Evolutionary conservation across 495 filamentous ascomycete genomes (phyloP), one percentile per base, ranked within the genome.

Genomic region (Penicillium pulvis): DNA sequence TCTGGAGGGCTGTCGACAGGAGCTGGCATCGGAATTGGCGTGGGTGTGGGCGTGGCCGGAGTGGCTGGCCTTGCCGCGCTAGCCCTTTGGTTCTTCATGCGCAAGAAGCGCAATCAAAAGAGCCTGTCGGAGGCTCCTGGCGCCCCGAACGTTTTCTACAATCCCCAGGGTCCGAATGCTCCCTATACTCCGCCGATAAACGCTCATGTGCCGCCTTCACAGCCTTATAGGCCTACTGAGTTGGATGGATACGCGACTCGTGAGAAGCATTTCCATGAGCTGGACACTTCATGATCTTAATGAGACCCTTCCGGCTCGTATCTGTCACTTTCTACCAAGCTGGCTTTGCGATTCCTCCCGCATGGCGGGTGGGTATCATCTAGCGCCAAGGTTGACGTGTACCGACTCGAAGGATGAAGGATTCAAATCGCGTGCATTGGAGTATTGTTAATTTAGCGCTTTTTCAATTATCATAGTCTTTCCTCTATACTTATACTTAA

Each of bases 1-100:
- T 33, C 58, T 3, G 36, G 56, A 9, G 52, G 58, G 0, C 28
- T 60, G 11, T 56, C 58, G 3, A 35, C 53, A 17, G 46, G 58
- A 26, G 58, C 58, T 35, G 56, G 39, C 2, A 56, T 56, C 12
- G 58, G 45, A 39, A 36, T 60, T 6, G 58, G 58, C 7, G 58
- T 60, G 20, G 53, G 53, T 30, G 52, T 60, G 26, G 52, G 58
- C 10, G 77, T 78, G 33, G 43, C 17, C 7, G 43, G 43, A 8
- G 43, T 24, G 6, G 16, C 43, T 9, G 17, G n/a, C 0, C 17
- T 45, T 20, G 43, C 43, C n/a, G 43, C 43, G 4, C 11, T 45
- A 19, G 43, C 43, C 33, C 8, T 36, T 36, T 36, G 33, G 33
- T 36, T 36, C 3, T 36, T 36, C 9, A 12, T 36, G 33, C 8